Percentiles rank a stretch among this genome's conserved stretches.
These are phyloP conservation scores for Dillenia turbinata DNA, from an alignment of 164 flowering plant species.

Conservation along the genomic window DNA sequence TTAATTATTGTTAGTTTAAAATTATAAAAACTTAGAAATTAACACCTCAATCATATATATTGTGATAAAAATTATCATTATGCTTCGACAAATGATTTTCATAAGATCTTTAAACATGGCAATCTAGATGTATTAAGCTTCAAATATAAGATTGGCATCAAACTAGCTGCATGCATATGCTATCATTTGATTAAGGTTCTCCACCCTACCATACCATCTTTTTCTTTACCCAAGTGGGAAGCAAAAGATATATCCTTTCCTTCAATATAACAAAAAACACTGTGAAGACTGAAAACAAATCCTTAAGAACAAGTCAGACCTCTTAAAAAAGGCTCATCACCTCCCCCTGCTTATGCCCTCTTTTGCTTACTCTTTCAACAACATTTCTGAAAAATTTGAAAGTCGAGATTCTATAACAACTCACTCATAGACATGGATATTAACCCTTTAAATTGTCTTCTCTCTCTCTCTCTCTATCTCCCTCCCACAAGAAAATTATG, in stretches of 20 bases:
- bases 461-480: slow-evolving; percentile 7
- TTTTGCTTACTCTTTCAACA: neutral
- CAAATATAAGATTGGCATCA: slow-evolving; percentile 38
- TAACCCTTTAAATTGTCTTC: neutral
- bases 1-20: too few relatives aligned
- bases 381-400: neutral
- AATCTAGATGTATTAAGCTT: too few relatives aligned
- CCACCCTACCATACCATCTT: slow-evolving; percentile 16
- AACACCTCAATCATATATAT: too few relatives aligned
- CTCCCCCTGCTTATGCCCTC: neutral
- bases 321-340: neutral
- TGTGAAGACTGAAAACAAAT: slow-evolving; percentile 9
- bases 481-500: too few relatives aligned
- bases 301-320: slow-evolving; percentile 21
- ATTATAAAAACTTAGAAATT: too few relatives aligned
- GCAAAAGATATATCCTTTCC: slow-evolving; percentile 58
- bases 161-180: slow-evolving; percentile 11
- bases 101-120: too few relatives aligned
- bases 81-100: too few relatives aligned
- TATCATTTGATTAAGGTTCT: slow-evolving; percentile 22
- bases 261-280: slow-evolving; percentile 23
- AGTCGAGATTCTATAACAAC: slow-evolving; percentile 1
- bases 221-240: slow-evolving; percentile 41
- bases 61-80: too few relatives aligned
- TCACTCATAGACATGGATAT: slow-evolving; percentile 5